These are phyloP conservation scores for Wallacemonas collosoma DNA, from an alignment of 208 protist species.

Conservation along the genomic window DNA sequence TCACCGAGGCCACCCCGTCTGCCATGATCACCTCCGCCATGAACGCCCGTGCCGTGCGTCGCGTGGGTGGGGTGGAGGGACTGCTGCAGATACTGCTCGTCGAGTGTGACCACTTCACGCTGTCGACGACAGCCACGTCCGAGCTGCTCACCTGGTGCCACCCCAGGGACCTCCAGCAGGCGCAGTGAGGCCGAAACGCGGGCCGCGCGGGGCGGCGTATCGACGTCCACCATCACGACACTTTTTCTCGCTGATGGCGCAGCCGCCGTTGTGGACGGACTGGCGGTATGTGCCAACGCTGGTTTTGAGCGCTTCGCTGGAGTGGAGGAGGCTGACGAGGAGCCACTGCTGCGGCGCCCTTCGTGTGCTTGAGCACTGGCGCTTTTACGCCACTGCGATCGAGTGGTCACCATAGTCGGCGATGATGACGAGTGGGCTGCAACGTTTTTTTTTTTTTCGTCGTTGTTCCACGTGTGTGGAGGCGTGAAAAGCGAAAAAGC, in stretches of 20 bases:
- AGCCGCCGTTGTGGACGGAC: too few species aligned
- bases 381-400: conserved; percentile 24
- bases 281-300: too few species aligned
- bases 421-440: too few species aligned
- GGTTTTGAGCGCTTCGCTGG: too few species aligned
- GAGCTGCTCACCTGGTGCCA: conserved; percentile 33
- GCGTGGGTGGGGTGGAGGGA: conserved; percentile 10
- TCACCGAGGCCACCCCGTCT: not conserved
- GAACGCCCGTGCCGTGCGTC: not conserved
- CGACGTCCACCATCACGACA: not conserved
- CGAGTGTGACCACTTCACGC: conserved; percentile 34
- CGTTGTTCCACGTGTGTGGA: not conserved
- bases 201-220: not conserved
- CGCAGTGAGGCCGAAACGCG: not conserved
- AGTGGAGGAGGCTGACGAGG: not conserved
- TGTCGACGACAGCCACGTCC: conserved; percentile 68
- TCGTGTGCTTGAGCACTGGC: not conserved
- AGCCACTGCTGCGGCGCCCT: not conserved
- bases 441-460: not conserved
- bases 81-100: conserved; percentile 50
- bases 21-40: not conserved
- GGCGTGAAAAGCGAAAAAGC: too few species aligned
- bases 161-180: conserved; percentile 8
- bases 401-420: conserved; percentile 35
- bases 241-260: not conserved